phyloP scores from a whole-genome alignment of 805 yeast species.

The Cyberlindnera xylosilytica region DNA sequence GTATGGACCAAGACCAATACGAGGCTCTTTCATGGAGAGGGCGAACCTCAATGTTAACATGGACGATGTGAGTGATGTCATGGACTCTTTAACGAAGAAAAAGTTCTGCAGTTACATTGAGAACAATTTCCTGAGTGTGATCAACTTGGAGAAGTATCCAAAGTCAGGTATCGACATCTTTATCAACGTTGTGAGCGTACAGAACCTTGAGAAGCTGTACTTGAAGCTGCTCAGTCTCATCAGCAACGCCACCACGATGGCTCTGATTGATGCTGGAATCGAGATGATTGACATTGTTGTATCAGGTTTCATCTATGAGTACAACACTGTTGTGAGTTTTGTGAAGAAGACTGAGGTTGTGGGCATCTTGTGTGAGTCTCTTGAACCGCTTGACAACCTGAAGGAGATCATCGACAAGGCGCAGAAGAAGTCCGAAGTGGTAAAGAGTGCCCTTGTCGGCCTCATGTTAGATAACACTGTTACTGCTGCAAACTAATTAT shows the following conservation, averaged over 20 bases:
- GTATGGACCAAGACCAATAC: constrained; percentile 86
- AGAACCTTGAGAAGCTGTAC: constrained; percentile 29
- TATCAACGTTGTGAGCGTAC: constrained; percentile 55
- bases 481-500: not conserved
- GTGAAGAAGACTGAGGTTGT: constrained; percentile 57
- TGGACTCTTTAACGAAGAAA: constrained; percentile 36
- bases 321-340: constrained; percentile 46
- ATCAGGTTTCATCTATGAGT: constrained; percentile 47
- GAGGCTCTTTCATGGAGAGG: constrained; percentile 65
- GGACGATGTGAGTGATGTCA: constrained; percentile 32
- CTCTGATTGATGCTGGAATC: constrained; percentile 81
- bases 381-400: constrained; percentile 9
- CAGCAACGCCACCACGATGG: constrained; percentile 53
- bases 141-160: constrained; percentile 69
- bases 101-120: constrained; percentile 40
- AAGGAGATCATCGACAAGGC: constrained; percentile 11
- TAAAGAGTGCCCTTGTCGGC: constrained; percentile 15
- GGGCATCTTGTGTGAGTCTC: constrained; percentile 54
- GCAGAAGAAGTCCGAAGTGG: constrained; percentile 11
- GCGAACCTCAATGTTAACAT: constrained; percentile 59
- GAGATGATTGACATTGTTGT: constrained; percentile 77
- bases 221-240: constrained; percentile 36
- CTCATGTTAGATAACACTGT: constrained; percentile 7
- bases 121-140: constrained; percentile 35
- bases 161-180: constrained; percentile 84